A percentile compares a stretch with the other conserved stretches of the same genome.
These are phyloP conservation scores for Simmondsia chinensis DNA, from an alignment of 148 eudicot genomes.

Conservation along the genomic window DNA sequence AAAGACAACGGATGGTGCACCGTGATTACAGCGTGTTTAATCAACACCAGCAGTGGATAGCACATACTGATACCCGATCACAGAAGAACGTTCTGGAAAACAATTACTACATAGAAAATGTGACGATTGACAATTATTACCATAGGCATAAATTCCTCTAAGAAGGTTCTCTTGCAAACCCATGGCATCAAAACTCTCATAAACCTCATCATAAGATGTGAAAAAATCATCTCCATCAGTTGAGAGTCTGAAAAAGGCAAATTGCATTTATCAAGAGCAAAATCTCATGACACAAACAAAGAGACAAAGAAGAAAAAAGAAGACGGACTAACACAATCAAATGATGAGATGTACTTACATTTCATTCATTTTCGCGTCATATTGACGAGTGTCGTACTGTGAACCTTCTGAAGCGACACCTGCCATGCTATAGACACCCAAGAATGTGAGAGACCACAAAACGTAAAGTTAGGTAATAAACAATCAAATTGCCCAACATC, in stretches of 20 bases:
- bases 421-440: constrained; percentile 10
- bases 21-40: no score
- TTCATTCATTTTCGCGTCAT: constrained; percentile 23
- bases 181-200: constrained; percentile 33
- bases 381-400: constrained; percentile 17
- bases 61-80: no score
- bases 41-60: no score
- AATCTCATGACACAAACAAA: neutral
- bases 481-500: no score
- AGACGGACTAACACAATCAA: neutral
- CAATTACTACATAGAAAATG: no score
- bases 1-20: no score
- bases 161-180: constrained; percentile 38
- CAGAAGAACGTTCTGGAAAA: no score
- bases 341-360: constrained; percentile 8
- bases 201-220: constrained; percentile 29
- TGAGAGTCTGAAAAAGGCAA: constrained; percentile 9
- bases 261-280: neutral
- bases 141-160: constrained; percentile 36
- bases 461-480: neutral
- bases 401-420: constrained; percentile 21
- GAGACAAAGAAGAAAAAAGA: neutral
- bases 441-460: neutral
- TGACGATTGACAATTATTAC: constrained; percentile 10
- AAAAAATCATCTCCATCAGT: constrained; percentile 25